Percentiles rank a stretch among this genome's conserved stretches.
phyloP scores from a whole-genome alignment of 805 yeast genomes.

The Metschnikowia koreensis region DNA sequence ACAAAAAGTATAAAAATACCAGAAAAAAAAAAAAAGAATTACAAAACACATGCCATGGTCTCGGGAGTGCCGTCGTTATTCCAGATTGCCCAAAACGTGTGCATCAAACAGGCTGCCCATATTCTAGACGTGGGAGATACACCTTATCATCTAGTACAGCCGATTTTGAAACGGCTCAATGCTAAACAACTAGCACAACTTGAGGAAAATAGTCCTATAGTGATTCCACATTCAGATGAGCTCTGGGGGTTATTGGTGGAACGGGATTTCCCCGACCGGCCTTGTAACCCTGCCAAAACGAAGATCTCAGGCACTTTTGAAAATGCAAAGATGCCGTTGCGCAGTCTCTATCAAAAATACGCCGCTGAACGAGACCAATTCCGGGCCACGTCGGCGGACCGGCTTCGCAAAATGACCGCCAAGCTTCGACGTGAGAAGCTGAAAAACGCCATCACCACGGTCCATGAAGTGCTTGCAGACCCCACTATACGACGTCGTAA shows the following conservation, averaged over 20 bases:
- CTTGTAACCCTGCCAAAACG: conserved; percentile 18
- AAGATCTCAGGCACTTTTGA: conserved; percentile 4
- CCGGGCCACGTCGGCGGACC: conserved; percentile 42
- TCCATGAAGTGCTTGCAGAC: conserved; percentile 15
- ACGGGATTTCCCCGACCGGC: conserved; percentile 50
- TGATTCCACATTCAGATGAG: conserved; percentile 41
- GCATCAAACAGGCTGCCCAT: conserved; percentile 16
- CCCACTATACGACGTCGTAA: conserved; percentile 17
- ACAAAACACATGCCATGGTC: conserved; percentile 1
- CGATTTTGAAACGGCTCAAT: conserved; percentile 44
- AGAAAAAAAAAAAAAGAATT: neutral
- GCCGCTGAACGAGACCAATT: conserved; percentile 41
- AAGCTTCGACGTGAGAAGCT: conserved; percentile 39
- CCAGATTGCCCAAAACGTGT: conserved; percentile 14
- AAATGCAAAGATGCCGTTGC: conserved; percentile 28
- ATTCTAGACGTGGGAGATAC: conserved; percentile 22
- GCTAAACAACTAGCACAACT: conserved; percentile 40
- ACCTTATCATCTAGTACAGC: conserved; percentile 47
- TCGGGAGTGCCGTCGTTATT: conserved; percentile 14
- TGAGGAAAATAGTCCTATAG: conserved; percentile 43
- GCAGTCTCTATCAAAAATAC: conserved; percentile 40
- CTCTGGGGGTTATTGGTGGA: conserved; percentile 46
- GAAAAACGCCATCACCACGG: conserved; percentile 36
- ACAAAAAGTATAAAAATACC: neutral
- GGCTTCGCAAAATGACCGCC: conserved; percentile 43